Evolutionary conservation across 2,329 filamentous ascomycete species (phyloP).

Genomic region (Cylindrodendrum hubeiense): DNA sequence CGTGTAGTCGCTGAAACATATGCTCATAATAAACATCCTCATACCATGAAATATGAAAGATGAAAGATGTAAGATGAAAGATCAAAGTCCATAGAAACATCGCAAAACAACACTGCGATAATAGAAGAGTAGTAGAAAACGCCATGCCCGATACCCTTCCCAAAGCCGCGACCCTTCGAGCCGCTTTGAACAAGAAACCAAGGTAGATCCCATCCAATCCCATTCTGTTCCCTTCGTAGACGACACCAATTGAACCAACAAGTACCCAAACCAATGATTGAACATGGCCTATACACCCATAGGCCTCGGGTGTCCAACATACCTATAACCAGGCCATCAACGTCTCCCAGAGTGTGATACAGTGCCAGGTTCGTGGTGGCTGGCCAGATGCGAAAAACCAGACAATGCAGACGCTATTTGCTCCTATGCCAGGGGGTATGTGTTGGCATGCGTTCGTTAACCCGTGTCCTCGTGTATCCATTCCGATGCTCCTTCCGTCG

Average conservation of each 20-base stretch:
- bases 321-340: slow-evolving; percentile 18
- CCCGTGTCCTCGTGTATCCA: slow-evolving; percentile 40
- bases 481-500: slow-evolving; percentile 37
- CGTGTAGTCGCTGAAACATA: neutral
- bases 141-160: slow-evolving; percentile 21
- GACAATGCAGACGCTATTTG: slow-evolving; percentile 31
- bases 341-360: slow-evolving; percentile 27
- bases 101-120: neutral
- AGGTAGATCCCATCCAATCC: slow-evolving; percentile 1
- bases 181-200: slow-evolving; percentile 4
- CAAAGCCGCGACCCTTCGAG: slow-evolving; percentile 4
- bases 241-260: slow-evolving; percentile 12
- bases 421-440: slow-evolving; percentile 29
- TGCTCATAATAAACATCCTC: neutral
- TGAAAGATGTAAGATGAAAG: too few species aligned
- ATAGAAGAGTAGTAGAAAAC: slow-evolving; percentile 18
- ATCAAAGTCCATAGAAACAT: neutral
- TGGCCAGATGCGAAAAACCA: slow-evolving; percentile 28
- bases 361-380: slow-evolving; percentile 32
- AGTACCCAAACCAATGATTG: slow-evolving; percentile 15
- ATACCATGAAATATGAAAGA: neutral
- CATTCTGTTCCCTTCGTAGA: slow-evolving; percentile 10
- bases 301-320: slow-evolving; percentile 15
- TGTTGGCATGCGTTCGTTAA: slow-evolving; percentile 39
- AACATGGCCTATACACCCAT: slow-evolving; percentile 4